Evolutionary conservation across 768 basidiomycete genomes (phyloP).

Genomic region (Trametes cingulata): DNA sequence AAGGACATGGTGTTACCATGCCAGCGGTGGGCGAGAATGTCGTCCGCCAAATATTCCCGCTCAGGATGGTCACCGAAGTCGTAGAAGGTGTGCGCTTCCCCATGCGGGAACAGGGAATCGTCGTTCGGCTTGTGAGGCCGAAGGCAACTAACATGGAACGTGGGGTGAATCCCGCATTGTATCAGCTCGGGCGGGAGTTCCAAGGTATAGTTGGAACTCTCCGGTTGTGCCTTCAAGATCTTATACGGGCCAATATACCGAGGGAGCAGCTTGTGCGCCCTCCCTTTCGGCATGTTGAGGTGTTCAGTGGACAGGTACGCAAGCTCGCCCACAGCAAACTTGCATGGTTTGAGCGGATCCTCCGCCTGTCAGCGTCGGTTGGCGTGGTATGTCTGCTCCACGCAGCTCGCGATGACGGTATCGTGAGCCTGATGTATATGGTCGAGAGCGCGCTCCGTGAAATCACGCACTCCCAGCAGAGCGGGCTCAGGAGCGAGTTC

Average conservation of each 20-base stretch:
- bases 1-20: neutral
- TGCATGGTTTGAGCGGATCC: neutral
- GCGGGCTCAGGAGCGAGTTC: too few relatives aligned
- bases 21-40: constrained; percentile 30
- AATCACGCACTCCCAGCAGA: constrained; percentile 27
- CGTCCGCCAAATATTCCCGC: constrained; percentile 41
- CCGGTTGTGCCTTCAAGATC: constrained; percentile 24
- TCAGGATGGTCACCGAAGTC: constrained; percentile 38
- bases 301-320: constrained; percentile 42
- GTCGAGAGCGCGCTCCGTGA: constrained; percentile 26
- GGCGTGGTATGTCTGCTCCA: constrained; percentile 33
- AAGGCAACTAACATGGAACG: constrained; percentile 39
- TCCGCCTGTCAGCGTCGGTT: constrained; percentile 29
- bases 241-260: constrained; percentile 42
- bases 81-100: constrained; percentile 29
- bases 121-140: constrained; percentile 33
- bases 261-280: constrained; percentile 38
- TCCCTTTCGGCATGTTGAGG: constrained; percentile 35
- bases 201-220: constrained; percentile 33
- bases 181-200: constrained; percentile 33
- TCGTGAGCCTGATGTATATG: constrained; percentile 38
- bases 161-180: constrained; percentile 32
- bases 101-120: constrained; percentile 37
- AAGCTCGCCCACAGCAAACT: constrained; percentile 26
- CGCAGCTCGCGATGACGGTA: constrained; percentile 36